phyloP scores from a whole-genome alignment of 2,329 filamentous ascomycete genomes.

The Verticillium alfalfae region DNA sequence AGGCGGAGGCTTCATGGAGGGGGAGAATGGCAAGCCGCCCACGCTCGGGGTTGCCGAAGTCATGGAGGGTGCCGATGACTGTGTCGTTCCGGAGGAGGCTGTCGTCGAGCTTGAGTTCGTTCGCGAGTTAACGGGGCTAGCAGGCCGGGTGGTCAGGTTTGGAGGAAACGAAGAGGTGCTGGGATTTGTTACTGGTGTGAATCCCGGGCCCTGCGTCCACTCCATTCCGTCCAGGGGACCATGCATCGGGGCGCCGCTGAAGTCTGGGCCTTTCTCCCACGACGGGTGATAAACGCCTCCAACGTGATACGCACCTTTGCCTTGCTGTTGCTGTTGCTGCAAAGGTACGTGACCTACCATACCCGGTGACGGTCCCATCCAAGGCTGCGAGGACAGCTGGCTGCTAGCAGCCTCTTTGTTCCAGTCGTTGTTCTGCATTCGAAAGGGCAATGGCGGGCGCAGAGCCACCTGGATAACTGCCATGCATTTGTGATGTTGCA shows the following conservation, averaged over 20 bases:
- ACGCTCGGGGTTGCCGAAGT: not conserved
- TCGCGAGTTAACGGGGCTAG: not conserved
- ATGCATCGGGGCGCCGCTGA: not conserved
- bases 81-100: not conserved
- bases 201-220: not conserved
- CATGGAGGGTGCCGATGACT: not conserved
- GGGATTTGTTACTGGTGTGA: not conserved
- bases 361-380: not conserved
- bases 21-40: not conserved
- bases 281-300: not conserved
- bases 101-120: not conserved
- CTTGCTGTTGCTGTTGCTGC: not conserved
- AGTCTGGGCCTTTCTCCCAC: not conserved
- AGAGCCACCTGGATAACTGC: not conserved
- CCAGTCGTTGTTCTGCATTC: not conserved
- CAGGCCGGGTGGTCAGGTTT: not conserved
- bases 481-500: not conserved
- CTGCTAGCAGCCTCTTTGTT: not conserved
- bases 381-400: not conserved
- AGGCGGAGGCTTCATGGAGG: not conserved
- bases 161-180: not conserved
- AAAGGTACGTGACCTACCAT: not conserved
- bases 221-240: not conserved
- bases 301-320: not conserved
- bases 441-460: not conserved